Base-by-base conservation (phyloP, 73 alveolate genomes). In the Stentor coeruleus region DNA sequence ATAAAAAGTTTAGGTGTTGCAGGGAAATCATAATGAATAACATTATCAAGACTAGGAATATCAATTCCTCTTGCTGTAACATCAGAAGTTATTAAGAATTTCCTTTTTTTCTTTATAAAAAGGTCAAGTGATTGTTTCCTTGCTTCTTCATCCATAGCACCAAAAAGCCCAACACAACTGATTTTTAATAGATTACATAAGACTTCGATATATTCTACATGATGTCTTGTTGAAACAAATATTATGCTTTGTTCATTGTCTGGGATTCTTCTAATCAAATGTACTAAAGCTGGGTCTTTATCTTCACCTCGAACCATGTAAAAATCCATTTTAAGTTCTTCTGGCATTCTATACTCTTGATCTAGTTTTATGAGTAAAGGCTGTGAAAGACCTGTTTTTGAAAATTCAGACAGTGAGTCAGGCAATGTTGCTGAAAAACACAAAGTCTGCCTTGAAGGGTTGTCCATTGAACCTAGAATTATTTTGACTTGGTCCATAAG, bases 51-150 rank as follows among this genome's bases (percentile, higher is more conserved):
- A 57, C 91, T 79, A 14, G 99, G 99, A 28, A 97, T 90, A 93
- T 97, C 99, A 33, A 97, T 89, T 81, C 99, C 99, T 89, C 99
- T 96, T 35, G 99, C 98, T 1, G 99, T 98, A 11, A 97, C 93
- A 89, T 97, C 99, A 26, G 99, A 96, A 26, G 97, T 99, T 3
- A 97, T 95, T 84, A 97, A 77, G 59, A 96, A 81, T 57, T 89
- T 93, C 40, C 75, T 90, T 84, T 94, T 86, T 81, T 93, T 93
- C 74, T 83, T 82, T 87, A 92, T 93, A 81, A 96, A 96, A 35
- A 89, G 88, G 40, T 82, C 92, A 38, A 97, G 81, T 38, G 95
- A 86, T 60, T 89, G 82, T 73, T 94, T 96, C 90, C 99, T 90
- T 36, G 96, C 91, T 81, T 89, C 88, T 77, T 93, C 90, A 84